Base-by-base conservation (phyloP, 2,329 filamentous ascomycete species). In the Rhinocladiella mackenziei region DNA sequence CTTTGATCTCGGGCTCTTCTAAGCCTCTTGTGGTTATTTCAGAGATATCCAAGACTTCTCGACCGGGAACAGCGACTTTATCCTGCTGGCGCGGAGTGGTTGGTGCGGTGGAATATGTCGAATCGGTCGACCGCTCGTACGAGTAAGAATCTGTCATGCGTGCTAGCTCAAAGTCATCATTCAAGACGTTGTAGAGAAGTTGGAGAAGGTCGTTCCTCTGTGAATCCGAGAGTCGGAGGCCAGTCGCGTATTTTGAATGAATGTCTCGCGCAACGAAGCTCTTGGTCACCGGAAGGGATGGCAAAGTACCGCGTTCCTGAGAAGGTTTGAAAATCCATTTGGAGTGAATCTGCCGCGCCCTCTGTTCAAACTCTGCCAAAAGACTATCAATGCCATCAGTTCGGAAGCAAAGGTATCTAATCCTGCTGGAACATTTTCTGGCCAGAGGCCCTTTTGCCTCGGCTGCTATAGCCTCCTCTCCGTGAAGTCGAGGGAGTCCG, bases 351-450 rank as follows among this genome's bases (percentile, higher is more conserved):
- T 51, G 42, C 15, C 34, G 44, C 9, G 59, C 57, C 58, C 60
- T 61, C 18, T 64, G 60, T 7, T 61, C 60, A 32, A 70, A 65
- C 2, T 56, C 51, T 14, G 47, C 39, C 4, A 68, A 32, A 2
- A 64, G 34, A 0, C 29, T 17, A 9, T 60, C 37, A 9, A 65
- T 31, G 9, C 58, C 50, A 1, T 49, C 51, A 18, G 52, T 53
- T 11, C 54, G 51, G 32, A 54, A 68, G 43, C 60, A 64, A 3
- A 68, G 54, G 10, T 42, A 56, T 10, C 54, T 47, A 3, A 68
- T 55, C 1, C 56, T 52, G 2, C 47, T 49, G 29, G 62, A 64
- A 15, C 57, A 59, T 39, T 55, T 54, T 50, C 55, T 57, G 3
- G 49, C 51, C 4, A 58, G 39, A 11, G 39, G 33, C 14, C 39